Conservation (phyloP, 1,284 basidiomycete genomes). For the Lignosus rhinocerotis region DNA sequence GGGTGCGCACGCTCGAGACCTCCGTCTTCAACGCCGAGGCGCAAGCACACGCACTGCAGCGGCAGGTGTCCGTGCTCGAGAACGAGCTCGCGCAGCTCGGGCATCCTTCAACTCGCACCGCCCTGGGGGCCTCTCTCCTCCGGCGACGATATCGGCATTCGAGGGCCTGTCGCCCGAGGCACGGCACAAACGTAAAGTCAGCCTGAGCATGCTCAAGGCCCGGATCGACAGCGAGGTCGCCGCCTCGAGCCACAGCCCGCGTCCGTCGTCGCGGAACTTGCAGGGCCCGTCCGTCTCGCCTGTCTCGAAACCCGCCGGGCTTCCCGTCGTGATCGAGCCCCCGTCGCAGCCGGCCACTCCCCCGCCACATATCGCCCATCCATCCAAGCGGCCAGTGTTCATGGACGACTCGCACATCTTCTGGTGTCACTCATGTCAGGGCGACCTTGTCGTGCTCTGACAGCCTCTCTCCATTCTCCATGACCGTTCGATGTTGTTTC, state of each 20-base stretch:
- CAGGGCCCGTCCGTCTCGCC: constrained; percentile 33
- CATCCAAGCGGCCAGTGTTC: constrained; percentile 57
- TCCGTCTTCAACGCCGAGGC: constrained; percentile 73
- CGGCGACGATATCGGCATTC: constrained; percentile 37
- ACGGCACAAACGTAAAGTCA: constrained; percentile 81
- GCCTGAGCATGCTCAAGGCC: constrained; percentile 85
- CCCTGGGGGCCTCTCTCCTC: constrained; percentile 36
- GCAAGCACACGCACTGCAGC: constrained; percentile 68
- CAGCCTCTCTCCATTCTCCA: constrained; percentile 17
- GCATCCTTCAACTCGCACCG: constrained; percentile 49
- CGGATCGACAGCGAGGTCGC: constrained; percentile 80
- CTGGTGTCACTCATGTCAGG: constrained; percentile 80
- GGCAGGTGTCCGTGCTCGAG: constrained; percentile 63
- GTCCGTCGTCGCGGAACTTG: constrained; percentile 44
- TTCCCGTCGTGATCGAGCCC: constrained; percentile 34
- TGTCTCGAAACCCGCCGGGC: constrained; percentile 28
- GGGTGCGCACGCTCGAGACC: constrained; percentile 74
- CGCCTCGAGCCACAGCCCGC: constrained; percentile 39
- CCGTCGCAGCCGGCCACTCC: constrained; percentile 19
- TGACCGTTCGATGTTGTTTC: background rate
- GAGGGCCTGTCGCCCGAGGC: constrained; percentile 67
- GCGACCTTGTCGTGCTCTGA: constrained; percentile 75
- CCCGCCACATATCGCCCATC: constrained; percentile 14
- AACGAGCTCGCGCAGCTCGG: constrained; percentile 55
- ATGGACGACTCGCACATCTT: constrained; percentile 83